Conservation (phyloP, 441 rosid genomes). For the Theobroma grandiflorum region DNA sequence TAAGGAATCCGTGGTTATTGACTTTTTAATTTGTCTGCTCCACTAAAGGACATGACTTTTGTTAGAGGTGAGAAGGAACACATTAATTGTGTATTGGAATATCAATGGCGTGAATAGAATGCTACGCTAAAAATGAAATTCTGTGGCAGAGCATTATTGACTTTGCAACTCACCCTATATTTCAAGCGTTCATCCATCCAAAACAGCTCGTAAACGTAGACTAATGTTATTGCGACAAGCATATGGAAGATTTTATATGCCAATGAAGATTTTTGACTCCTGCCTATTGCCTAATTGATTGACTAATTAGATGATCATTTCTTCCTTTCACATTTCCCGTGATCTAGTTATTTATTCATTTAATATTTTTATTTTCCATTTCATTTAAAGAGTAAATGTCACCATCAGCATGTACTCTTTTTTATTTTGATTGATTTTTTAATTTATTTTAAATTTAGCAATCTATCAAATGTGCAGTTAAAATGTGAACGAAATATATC, state of each 20-base stretch:
- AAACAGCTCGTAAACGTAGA: background rate
- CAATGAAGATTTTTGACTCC: background rate
- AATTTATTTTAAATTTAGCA: too few relatives aligned
- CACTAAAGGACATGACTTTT: too few relatives aligned
- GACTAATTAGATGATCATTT: background rate
- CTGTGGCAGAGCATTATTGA: background rate
- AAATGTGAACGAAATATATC: too few relatives aligned
- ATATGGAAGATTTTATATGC: background rate
- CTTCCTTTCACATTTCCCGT: background rate
- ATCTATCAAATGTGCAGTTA: too few relatives aligned
- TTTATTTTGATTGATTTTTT: too few relatives aligned
- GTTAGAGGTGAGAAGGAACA: too few relatives aligned
- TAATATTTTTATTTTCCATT: too few relatives aligned
- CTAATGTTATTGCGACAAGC: background rate
- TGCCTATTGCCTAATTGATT: background rate
- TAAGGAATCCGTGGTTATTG: too few relatives aligned
- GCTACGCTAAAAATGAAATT: background rate
- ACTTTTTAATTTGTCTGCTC: too few relatives aligned
- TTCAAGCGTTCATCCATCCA: background rate
- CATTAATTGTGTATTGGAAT: too few relatives aligned
- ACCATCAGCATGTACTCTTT: too few relatives aligned
- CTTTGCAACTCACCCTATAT: background rate
- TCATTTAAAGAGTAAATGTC: too few relatives aligned
- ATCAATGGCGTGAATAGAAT: background rate
- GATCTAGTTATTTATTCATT: background rate